Conservation (phyloP, 1,284 basidiomycete species). For the Irpex sp. region DNA sequence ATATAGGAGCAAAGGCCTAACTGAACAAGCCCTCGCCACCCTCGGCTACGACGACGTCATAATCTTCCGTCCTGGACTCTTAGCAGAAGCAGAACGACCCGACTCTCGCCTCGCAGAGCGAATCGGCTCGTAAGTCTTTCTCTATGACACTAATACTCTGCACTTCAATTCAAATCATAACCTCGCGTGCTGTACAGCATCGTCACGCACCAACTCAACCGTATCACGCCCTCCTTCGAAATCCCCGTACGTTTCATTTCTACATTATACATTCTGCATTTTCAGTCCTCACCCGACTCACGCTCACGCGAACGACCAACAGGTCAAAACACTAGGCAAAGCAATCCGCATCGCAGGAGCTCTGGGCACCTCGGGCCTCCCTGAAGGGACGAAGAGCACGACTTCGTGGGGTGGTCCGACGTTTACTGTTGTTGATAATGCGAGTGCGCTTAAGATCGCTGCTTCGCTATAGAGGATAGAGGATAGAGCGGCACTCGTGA, state of each 20-base stretch:
- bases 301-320: neutral
- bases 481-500: too few species aligned
- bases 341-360: slow-evolving; percentile 11
- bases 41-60: slow-evolving; percentile 69
- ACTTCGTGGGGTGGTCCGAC: neutral
- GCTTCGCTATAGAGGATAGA: neutral
- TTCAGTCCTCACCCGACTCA: neutral
- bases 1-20: slow-evolving; percentile 67
- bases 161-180: neutral
- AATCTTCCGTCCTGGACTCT: slow-evolving; percentile 58
- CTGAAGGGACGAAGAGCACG: slow-evolving; percentile 5
- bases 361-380: slow-evolving; percentile 6
- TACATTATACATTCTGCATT: neutral
- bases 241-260: slow-evolving; percentile 2
- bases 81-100: slow-evolving; percentile 41
- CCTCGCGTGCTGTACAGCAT: neutral
- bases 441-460: slow-evolving; percentile 3
- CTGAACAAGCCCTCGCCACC: slow-evolving; percentile 62
- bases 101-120: slow-evolving; percentile 40
- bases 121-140: slow-evolving; percentile 35
- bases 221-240: neutral
- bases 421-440: slow-evolving; percentile 6
- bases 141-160: neutral
- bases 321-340: slow-evolving; percentile 12
- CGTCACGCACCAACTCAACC: neutral